Percentiles rank a stretch among this genome's conserved stretches.
phyloP scores from a whole-genome alignment of 2,329 filamentous ascomycete genomes.

The Lachnellula subtilissima region DNA sequence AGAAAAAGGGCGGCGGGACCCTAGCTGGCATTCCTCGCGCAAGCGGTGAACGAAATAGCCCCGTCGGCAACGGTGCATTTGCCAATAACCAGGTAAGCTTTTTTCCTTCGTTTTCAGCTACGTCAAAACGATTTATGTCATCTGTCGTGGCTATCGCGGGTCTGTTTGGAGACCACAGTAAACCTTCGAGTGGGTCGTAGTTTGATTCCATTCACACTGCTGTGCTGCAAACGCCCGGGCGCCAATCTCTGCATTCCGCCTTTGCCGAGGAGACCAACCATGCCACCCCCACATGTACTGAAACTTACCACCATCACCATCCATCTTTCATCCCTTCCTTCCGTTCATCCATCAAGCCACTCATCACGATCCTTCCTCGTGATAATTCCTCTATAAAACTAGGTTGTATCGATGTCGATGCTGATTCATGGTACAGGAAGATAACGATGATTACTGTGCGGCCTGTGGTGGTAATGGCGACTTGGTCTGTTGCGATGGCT shows the following conservation, averaged over 20 bases:
- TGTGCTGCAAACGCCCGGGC: slow-evolving; percentile 21
- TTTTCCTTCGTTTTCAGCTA: not conserved
- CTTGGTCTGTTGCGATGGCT: slow-evolving; percentile 90
- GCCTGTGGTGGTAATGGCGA: slow-evolving; percentile 80
- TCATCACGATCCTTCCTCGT: slow-evolving; percentile 8
- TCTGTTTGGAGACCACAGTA: not conserved
- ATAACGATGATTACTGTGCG: slow-evolving; percentile 88
- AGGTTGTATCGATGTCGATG: not conserved
- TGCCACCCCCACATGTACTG: slow-evolving; percentile 22
- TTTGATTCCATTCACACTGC: slow-evolving; percentile 16
- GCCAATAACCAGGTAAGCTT: slow-evolving; percentile 48
- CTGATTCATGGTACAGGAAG: slow-evolving; percentile 42
- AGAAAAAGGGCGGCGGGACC: slow-evolving; percentile 62
- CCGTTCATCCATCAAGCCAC: slow-evolving; percentile 12
- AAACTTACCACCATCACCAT: slow-evolving; percentile 14
- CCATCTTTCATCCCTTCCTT: slow-evolving; percentile 10
- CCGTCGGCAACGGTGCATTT: slow-evolving; percentile 44
- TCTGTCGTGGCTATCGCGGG: not conserved
- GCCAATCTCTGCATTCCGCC: slow-evolving; percentile 29
- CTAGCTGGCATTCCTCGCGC: slow-evolving; percentile 63
- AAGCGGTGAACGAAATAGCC: slow-evolving; percentile 60
- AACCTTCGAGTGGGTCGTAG: slow-evolving; percentile 1
- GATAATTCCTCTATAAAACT: not conserved
- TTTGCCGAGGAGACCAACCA: slow-evolving; percentile 27
- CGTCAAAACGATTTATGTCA: not conserved